A percentile compares a stretch with the other conserved stretches of the same genome.
Conservation (phyloP, 2,329 filamentous ascomycete species). For the Lasiodiplodia citricola region DNA sequence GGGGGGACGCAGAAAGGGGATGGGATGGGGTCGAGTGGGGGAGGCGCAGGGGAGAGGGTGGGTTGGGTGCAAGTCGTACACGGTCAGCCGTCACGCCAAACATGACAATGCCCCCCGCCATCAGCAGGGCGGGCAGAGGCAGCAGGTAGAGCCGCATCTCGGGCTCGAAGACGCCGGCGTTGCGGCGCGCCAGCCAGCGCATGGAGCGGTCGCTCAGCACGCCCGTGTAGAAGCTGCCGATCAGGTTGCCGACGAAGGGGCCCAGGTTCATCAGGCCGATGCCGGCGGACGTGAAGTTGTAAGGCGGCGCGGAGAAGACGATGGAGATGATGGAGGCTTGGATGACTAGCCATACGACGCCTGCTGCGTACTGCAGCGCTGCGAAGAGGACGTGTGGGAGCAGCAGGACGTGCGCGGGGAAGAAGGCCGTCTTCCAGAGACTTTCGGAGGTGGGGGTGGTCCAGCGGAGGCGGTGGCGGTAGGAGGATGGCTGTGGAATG, state of each 20-base stretch:
- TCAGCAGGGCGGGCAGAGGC: background rate
- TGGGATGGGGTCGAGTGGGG: too few species aligned
- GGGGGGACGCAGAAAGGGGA: too few species aligned
- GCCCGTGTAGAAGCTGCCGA: constrained; percentile 50
- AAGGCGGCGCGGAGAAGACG: constrained; percentile 39
- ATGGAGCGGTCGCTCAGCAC: constrained; percentile 34
- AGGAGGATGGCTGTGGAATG: background rate
- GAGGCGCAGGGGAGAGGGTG: too few species aligned
- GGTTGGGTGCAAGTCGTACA: background rate
- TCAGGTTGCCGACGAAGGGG: constrained; percentile 39
- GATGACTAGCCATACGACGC: background rate
- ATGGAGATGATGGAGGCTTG: background rate
- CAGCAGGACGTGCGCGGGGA: background rate
- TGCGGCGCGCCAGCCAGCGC: constrained; percentile 32
- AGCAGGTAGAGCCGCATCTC: constrained; percentile 32
- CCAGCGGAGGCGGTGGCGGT: background rate
- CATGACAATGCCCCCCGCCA: background rate
- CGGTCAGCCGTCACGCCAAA: constrained; percentile 32
- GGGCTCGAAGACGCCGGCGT: constrained; percentile 35
- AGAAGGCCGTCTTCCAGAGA: background rate
- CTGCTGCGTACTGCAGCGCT: background rate
- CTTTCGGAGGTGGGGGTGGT: background rate
- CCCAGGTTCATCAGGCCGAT: constrained; percentile 52
- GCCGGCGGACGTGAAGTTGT: constrained; percentile 50
- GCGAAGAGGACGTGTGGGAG: background rate